Evolutionary conservation across 352 stramenopile genomes (phyloP).

Genomic region (Halophytophthora polymorphica): DNA sequence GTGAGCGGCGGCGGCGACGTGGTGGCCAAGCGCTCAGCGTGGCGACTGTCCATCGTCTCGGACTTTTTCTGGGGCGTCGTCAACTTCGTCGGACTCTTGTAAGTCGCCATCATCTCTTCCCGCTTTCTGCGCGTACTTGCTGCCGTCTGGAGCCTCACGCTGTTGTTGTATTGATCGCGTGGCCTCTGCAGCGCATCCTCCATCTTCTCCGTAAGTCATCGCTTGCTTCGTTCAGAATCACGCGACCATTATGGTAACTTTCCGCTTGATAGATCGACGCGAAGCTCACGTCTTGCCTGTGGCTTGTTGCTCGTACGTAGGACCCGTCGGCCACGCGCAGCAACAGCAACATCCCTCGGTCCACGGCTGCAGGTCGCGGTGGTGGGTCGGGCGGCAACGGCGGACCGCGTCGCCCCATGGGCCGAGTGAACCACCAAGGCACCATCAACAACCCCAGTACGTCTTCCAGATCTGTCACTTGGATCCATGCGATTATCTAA

Average conservation of each 20-base stretch:
- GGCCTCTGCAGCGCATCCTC: slow-evolving; percentile 32
- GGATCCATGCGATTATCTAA: background rate
- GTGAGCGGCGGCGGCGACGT: slow-evolving; percentile 51
- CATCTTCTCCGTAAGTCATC: slow-evolving; percentile 50
- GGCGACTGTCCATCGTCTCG: slow-evolving; percentile 65
- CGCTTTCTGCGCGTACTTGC: background rate
- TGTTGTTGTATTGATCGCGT: background rate
- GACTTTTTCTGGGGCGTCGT: slow-evolving; percentile 71
- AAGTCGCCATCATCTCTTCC: slow-evolving; percentile 14
- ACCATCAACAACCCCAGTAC: slow-evolving; percentile 62
- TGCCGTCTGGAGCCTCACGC: slow-evolving; percentile 3
- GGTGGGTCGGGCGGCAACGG: slow-evolving; percentile 18
- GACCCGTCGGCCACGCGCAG: slow-evolving; percentile 39
- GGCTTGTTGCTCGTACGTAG: slow-evolving; percentile 11
- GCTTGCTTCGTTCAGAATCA: background rate
- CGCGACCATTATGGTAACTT: background rate
- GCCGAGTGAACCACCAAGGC: slow-evolving; percentile 43
- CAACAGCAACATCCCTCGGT: slow-evolving; percentile 27
- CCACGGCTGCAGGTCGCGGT: slow-evolving; percentile 12
- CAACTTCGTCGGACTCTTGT: slow-evolving; percentile 81
- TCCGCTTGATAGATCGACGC: no score
- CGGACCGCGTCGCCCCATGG: slow-evolving; percentile 53
- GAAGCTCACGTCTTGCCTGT: no score
- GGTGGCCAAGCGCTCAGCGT: slow-evolving; percentile 61
- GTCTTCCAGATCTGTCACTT: background rate